Conservation (phyloP, 2,329 filamentous ascomycete species). For the Gnomoniopsis smithogilvyi region DNA sequence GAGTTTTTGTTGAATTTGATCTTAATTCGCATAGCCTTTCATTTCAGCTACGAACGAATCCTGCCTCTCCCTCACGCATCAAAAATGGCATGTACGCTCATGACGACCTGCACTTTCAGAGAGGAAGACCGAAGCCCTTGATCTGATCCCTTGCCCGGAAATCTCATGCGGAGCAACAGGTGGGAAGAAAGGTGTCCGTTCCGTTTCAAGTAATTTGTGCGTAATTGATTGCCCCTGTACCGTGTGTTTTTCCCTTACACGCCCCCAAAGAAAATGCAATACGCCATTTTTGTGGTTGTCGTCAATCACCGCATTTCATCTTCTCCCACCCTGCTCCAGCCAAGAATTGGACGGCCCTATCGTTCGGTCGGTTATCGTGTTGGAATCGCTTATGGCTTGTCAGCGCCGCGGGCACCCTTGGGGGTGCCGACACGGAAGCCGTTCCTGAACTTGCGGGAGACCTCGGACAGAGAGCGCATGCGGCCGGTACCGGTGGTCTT, state of each 20-base stretch:
- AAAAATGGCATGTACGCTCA: conserved; percentile 17
- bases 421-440: conserved; percentile 90
- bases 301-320: conserved; percentile 16
- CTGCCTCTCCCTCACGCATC: conserved; percentile 10
- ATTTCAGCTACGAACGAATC: conserved; percentile 18
- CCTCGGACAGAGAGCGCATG: conserved; percentile 90
- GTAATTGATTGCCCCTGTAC: conserved; percentile 26
- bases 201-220: conserved; percentile 12
- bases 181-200: conserved; percentile 17
- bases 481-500: conserved; percentile 98
- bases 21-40: conserved; percentile 12
- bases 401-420: conserved; percentile 74
- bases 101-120: conserved; percentile 17
- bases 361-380: conserved; percentile 1
- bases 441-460: conserved; percentile 94
- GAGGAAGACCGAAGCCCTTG: conserved; percentile 17
- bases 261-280: conserved; percentile 11
- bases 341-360: conserved; percentile 4
- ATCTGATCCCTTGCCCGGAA: conserved; percentile 12
- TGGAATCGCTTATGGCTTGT: conserved; percentile 30
- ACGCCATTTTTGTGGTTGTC: conserved; percentile 16
- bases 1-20: conserved; percentile 7
- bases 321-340: neutral
- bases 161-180: conserved; percentile 15
- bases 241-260: conserved; percentile 7